Conservation (phyloP, 2,329 filamentous ascomycete genomes). For the Ophiocordyceps robertsii region DNA sequence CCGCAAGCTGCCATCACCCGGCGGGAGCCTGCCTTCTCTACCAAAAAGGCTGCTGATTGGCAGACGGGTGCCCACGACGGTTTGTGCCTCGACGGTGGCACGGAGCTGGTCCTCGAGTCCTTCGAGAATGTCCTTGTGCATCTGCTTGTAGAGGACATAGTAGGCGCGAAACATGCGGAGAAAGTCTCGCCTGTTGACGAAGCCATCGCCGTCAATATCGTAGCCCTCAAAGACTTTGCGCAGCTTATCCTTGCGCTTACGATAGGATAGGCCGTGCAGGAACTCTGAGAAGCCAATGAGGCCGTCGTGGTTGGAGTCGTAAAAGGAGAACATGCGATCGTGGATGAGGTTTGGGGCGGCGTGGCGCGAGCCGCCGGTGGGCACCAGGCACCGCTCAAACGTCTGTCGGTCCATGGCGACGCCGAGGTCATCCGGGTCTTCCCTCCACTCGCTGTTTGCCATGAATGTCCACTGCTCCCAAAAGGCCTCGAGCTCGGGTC, state of each 20-base stretch:
- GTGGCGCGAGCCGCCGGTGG: slow-evolving; percentile 66
- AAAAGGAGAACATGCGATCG: slow-evolving; percentile 93
- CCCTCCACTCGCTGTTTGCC: slow-evolving; percentile 70
- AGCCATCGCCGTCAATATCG: slow-evolving; percentile 81
- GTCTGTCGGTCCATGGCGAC: slow-evolving; percentile 85
- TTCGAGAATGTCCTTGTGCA: slow-evolving; percentile 72
- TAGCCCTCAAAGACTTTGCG: slow-evolving; percentile 74
- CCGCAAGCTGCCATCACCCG: slow-evolving; percentile 39
- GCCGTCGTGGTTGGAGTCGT: slow-evolving; percentile 80
- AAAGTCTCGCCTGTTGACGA: slow-evolving; percentile 74
- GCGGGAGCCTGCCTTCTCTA: slow-evolving; percentile 54
- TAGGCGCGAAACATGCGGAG: slow-evolving; percentile 85
- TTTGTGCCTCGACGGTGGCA: slow-evolving; percentile 60
- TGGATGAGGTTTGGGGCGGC: slow-evolving; percentile 80
- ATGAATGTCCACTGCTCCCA: slow-evolving; percentile 97
- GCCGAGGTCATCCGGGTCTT: slow-evolving; percentile 64
- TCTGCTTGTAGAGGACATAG: slow-evolving; percentile 79
- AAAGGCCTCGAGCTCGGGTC: slow-evolving; percentile 77
- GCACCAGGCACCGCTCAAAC: slow-evolving; percentile 82
- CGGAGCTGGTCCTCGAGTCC: slow-evolving; percentile 66
- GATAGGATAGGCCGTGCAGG: slow-evolving; percentile 63
- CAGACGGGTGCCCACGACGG: slow-evolving; percentile 61
- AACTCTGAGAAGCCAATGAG: slow-evolving; percentile 91
- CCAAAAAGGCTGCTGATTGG: slow-evolving; percentile 65
- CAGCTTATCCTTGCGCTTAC: slow-evolving; percentile 55